These are phyloP conservation scores for Saturnispora galanensis DNA, from an alignment of 805 yeast genomes.

Conservation along the genomic window DNA sequence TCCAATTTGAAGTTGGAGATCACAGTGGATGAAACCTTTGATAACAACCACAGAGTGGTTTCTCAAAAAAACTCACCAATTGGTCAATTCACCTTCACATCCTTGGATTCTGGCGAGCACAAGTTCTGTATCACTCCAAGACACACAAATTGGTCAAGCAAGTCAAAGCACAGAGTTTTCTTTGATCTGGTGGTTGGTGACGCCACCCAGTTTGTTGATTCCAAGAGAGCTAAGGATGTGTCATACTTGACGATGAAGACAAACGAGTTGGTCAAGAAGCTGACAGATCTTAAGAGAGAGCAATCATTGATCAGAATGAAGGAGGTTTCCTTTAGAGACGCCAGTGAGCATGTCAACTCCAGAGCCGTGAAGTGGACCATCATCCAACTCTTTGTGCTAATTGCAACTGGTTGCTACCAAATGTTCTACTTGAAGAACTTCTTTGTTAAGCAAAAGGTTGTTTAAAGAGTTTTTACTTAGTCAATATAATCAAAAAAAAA, in stretches of 20 bases:
- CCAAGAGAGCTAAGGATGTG: conserved; percentile 52
- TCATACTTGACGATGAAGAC: conserved; percentile 48
- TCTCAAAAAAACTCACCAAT: conserved; percentile 54
- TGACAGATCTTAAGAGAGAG: conserved; percentile 53
- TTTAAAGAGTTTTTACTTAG: conserved; percentile 21
- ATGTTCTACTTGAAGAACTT: conserved; percentile 62
- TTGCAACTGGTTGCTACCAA: conserved; percentile 66
- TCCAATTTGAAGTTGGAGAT: conserved; percentile 52
- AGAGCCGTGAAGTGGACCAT: conserved; percentile 69
- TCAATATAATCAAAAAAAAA: neutral
- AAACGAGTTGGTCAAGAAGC: conserved; percentile 44
- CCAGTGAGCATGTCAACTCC: conserved; percentile 58
- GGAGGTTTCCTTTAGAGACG: conserved; percentile 64
- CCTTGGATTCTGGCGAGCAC: conserved; percentile 70
- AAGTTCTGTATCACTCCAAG: conserved; percentile 59
- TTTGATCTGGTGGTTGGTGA: conserved; percentile 63
- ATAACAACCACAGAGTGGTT: conserved; percentile 66
- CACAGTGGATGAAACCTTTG: conserved; percentile 70
- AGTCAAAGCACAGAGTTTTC: conserved; percentile 54
- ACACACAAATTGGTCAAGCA: conserved; percentile 36
- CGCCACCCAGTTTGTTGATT: conserved; percentile 51
- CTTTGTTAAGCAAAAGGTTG: conserved; percentile 71
- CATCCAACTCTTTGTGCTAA: conserved; percentile 53
- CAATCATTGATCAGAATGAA: conserved; percentile 63
- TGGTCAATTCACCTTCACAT: conserved; percentile 67